Evolutionary conservation across 306 rosid species (phyloP), one percentile per base, ranked within the genome.

Genomic region (Quercus gilva): DNA sequence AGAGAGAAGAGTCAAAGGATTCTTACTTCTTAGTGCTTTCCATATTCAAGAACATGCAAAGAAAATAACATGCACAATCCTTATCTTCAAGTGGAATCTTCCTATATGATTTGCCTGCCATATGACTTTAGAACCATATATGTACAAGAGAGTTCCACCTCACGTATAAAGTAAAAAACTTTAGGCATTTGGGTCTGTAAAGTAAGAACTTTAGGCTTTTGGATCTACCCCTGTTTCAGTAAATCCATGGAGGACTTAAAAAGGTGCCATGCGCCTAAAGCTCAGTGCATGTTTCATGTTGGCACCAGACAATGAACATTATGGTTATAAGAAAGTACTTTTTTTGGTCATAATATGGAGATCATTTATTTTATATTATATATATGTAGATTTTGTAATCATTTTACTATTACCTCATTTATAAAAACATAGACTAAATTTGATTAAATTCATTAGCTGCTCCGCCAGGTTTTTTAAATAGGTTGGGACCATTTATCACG

Each of bases 71-170:
- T 25, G 13, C 52, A 53, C 29, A 35, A 21, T 52, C 18, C 75
- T 41, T 21, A 29, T 55, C 70, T 41, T 57, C 31, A 55, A 78
- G 69, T 78, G 57, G 70, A 70, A 70, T 78, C 76, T 78, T 37
- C 55, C 49, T 37, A 55, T 5, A 55, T 41, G 45, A 78, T 43
- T 23, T 78, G 81, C 81, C 81, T 69, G 76, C 81, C 81, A 78
- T 25, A 69, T 23, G 69, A 53, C 58, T 41, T 35, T 78, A 26
- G 13, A 59, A 33, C 19, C 25, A 29, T 41, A 29, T 41, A 41
- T 41, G 37, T 6, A 31, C 57, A 19, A 70, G 49, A 70, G 49
- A 56, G 57, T 69, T 31, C 74, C 76, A 70, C 71, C 71, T 53
- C 76, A 21, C 69, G 19, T 37, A 28, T 21, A 56, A 67, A 68